Evolutionary conservation across 441 rosid species (phyloP), one percentile per base, ranked within the genome.

Genomic region (Mallotus repandus): DNA sequence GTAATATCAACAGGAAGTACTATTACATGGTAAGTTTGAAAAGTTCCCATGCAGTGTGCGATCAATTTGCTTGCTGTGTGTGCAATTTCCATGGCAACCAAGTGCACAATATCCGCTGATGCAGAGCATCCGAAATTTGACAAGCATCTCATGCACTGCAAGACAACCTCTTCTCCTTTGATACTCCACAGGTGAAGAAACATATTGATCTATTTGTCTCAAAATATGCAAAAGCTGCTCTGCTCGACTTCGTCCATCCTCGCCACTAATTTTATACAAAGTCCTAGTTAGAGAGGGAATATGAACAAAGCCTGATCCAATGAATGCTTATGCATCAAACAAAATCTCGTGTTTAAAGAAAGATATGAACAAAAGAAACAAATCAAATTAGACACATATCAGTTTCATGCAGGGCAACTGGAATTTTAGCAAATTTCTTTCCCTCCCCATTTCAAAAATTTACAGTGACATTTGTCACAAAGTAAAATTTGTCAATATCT

Each of bases 211-310:
- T 81, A 91, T 82, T 81, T 89, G 98, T 84, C 96, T 89, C 86
- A 93, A 79, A 66, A 96, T 86, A 85, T 96, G 99, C 86, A 94
- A 76, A 62, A 96, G 90, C 84, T 96, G 99, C 88, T 96, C 99
- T 9, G 98, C 97, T 80, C 99, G 87, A 81, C 98, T 96, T 89
- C 98, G 85, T 76, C 99, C 99, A 87, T 96, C 99, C 87, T 92
- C 99, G 82, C 99, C 99, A 82, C 99, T 96, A 82, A 73, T 78
- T 80, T 79, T 79, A 78, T 68, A 84, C 67, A 76, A 32, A 75
- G 75, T 61, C 11, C 52, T 13, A 59, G 75, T 73, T 60, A 80
- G 85, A 81, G 85, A 69, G 57, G 74, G 73, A 49, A 67, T 49
- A 74, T 53, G 73, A 65, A 72, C 15, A 25, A 53, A 71, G 29